Percentiles rank a stretch among this genome's conserved stretches.
Conservation (phyloP, 2,329 filamentous ascomycete genomes). For the Ophiocordyceps polyrhachis-furcata region DNA sequence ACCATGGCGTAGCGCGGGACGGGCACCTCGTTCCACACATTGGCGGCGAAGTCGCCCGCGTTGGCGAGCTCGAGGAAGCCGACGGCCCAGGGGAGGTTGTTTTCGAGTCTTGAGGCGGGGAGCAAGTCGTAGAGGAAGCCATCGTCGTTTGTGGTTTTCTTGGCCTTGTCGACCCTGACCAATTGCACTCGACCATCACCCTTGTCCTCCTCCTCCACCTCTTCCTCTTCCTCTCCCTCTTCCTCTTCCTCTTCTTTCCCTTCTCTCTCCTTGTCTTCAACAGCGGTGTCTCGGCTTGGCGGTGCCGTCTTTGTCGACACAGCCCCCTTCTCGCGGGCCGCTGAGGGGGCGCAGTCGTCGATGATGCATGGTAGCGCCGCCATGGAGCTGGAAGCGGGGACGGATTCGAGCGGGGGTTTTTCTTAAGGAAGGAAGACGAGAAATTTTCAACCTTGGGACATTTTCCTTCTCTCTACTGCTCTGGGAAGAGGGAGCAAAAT, state of each 20-base stretch:
- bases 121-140: conserved; percentile 2
- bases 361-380: background rate
- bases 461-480: no score
- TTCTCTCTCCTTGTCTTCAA: background rate
- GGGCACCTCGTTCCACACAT: conserved; percentile 34
- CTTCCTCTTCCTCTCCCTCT: background rate
- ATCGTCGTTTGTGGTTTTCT: background rate
- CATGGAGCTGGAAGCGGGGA: background rate
- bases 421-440: no score
- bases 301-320: background rate
- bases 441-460: no score
- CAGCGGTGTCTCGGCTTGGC: background rate
- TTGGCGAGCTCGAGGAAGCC: conserved; percentile 37
- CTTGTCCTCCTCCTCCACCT: no score
- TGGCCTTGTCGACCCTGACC: no score
- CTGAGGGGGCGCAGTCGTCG: background rate
- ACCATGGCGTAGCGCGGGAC: conserved; percentile 27
- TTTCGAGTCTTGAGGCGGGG: conserved; percentile 7
- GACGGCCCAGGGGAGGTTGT: conserved; percentile 15
- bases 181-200: no score
- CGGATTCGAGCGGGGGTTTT: background rate
- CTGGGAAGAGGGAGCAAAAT: no score
- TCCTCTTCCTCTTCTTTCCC: background rate
- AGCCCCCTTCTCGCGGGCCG: background rate
- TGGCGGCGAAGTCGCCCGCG: conserved; percentile 36